These are phyloP conservation scores for Suillus alpinus DNA, from an alignment of 768 basidiomycete genomes.

Conservation along the genomic window DNA sequence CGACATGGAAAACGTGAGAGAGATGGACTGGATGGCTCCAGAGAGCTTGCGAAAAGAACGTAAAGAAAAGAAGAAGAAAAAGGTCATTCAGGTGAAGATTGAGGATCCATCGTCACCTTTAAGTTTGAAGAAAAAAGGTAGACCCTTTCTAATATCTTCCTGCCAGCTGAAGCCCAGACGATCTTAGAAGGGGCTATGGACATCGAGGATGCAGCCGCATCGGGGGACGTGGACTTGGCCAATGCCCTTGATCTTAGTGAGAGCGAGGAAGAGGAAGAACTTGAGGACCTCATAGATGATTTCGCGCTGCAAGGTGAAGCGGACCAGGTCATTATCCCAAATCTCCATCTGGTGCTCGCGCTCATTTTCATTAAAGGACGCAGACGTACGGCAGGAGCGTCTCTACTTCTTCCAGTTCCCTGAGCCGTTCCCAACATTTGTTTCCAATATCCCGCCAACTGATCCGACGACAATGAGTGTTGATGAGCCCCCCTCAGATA, in stretches of 20 bases:
- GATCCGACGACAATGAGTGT: slow-evolving; percentile 33
- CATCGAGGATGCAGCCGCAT: slow-evolving; percentile 15
- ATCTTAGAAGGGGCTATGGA: slow-evolving; percentile 19
- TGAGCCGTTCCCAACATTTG: slow-evolving; percentile 75
- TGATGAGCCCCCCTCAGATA: slow-evolving; percentile 23
- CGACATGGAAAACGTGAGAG: slow-evolving; percentile 73
- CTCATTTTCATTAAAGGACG: slow-evolving; percentile 36
- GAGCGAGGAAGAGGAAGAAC: slow-evolving; percentile 74
- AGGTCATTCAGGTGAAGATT: slow-evolving; percentile 39
- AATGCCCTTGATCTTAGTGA: slow-evolving; percentile 72
- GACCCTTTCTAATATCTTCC: slow-evolving; percentile 5
- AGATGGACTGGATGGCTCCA: slow-evolving; percentile 89
- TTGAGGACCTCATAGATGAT: slow-evolving; percentile 75
- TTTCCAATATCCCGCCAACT: slow-evolving; percentile 34
- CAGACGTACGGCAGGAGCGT: slow-evolving; percentile 53
- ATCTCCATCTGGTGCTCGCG: background rate
- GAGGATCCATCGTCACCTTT: slow-evolving; percentile 36
- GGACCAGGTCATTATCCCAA: slow-evolving; percentile 35
- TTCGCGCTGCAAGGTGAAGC: slow-evolving; percentile 46
- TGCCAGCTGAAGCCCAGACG: background rate
- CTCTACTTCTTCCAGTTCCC: slow-evolving; percentile 94
- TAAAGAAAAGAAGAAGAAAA: slow-evolving; percentile 34
- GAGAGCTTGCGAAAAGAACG: slow-evolving; percentile 61
- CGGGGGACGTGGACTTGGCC: slow-evolving; percentile 42
- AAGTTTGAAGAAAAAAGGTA: slow-evolving; percentile 33